phyloP scores from a whole-genome alignment of 2,329 filamentous ascomycete species.

The Arthroderma uncinatum region DNA sequence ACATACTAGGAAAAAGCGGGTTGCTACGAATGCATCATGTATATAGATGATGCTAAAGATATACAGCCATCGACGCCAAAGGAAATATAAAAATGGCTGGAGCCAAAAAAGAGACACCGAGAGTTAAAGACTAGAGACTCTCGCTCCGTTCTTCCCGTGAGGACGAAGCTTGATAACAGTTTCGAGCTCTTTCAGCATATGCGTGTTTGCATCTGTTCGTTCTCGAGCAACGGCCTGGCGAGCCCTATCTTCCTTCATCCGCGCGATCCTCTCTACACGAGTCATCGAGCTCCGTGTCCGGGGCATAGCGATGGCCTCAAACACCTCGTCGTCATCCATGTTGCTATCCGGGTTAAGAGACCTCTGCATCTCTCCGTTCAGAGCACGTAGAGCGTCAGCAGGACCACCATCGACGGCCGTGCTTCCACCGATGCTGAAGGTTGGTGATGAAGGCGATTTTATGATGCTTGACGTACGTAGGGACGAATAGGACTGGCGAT shows the following conservation, averaged over 20 bases:
- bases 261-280: slow-evolving; percentile 74
- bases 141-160: slow-evolving; percentile 13
- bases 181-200: slow-evolving; percentile 87
- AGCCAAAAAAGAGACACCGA: background rate
- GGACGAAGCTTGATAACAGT: slow-evolving; percentile 63
- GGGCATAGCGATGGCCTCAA: slow-evolving; percentile 77
- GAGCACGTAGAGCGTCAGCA: slow-evolving; percentile 60
- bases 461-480: slow-evolving; percentile 37
- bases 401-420: slow-evolving; percentile 47
- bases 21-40: background rate
- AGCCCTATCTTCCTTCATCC: slow-evolving; percentile 77
- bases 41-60: background rate
- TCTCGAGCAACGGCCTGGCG: slow-evolving; percentile 61
- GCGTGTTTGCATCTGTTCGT: slow-evolving; percentile 67
- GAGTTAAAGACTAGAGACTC: background rate
- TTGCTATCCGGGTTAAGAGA: slow-evolving; percentile 22
- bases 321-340: slow-evolving; percentile 60
- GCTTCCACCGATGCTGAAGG: slow-evolving; percentile 35
- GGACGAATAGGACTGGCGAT: slow-evolving; percentile 10
- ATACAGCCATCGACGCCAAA: background rate
- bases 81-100: background rate
- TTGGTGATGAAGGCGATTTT: slow-evolving; percentile 34
- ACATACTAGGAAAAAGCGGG: background rate
- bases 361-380: slow-evolving; percentile 57
- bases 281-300: slow-evolving; percentile 60